Evolutionary conservation across 805 yeast species (phyloP).

Genomic region (Candida coquimbonensis): DNA sequence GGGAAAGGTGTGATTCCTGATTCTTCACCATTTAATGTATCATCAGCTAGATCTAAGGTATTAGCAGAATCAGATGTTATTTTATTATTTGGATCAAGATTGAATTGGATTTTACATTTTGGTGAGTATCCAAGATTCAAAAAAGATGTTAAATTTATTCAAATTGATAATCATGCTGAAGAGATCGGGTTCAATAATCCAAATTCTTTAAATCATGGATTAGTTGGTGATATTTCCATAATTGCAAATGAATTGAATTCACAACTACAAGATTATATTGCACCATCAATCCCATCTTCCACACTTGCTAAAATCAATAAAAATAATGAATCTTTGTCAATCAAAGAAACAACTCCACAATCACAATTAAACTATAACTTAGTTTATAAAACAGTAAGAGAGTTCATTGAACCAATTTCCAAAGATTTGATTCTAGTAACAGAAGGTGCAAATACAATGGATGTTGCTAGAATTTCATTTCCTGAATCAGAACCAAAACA

Average conservation of each 20-base stretch:
- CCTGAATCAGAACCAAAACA: conserved; percentile 44
- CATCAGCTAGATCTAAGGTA: conserved; percentile 60
- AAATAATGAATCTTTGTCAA: conserved; percentile 27
- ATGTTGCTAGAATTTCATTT: conserved; percentile 56
- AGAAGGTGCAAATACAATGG: conserved; percentile 81
- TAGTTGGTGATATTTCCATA: conserved; percentile 49
- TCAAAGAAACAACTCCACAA: conserved; percentile 25
- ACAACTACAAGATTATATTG: conserved; percentile 23
- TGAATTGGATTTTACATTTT: conserved; percentile 69
- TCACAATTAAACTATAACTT: conserved; percentile 40
- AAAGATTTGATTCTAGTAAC: conserved; percentile 39
- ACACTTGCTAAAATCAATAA: conserved; percentile 24
- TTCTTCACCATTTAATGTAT: conserved; percentile 36
- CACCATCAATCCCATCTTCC: conserved; percentile 25
- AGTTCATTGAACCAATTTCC: conserved; percentile 26
- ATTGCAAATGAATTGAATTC: conserved; percentile 31
- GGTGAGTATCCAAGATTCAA: conserved; percentile 52
- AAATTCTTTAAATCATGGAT: conserved; percentile 31
- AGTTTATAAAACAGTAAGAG: conserved; percentile 44
- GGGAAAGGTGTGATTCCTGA: conserved; percentile 67
- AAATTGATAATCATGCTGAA: conserved; percentile 47
- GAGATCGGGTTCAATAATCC: conserved; percentile 43
- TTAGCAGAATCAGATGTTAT: conserved; percentile 52
- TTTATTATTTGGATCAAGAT: conserved; percentile 54
- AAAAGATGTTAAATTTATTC: conserved; percentile 41